Evolutionary conservation across 2,329 filamentous ascomycete genomes (phyloP), one percentile per base, ranked within the genome.

Genomic region (Curvularia eragrostidis): DNA sequence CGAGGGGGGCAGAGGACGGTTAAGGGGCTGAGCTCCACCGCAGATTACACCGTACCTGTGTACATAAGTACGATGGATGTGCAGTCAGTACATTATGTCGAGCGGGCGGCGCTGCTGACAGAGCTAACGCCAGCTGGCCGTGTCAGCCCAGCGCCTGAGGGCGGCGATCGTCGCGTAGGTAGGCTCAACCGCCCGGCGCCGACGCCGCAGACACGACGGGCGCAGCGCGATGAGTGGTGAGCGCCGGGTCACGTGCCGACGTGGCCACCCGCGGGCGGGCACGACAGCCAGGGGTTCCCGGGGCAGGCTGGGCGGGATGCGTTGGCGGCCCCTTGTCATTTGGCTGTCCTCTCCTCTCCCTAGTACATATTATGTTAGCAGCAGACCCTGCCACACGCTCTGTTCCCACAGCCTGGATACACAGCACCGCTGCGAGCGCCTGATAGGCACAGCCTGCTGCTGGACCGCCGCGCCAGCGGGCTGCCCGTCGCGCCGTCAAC

Each of bases 121-220:
- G 51, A 56, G 36, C 61, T 65, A 68, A 65, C 61, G 54, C 54
- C 54, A 50, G 53, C 54, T 59, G 57, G 48, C 52, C 67, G 48
- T 68, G 65, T 69, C 61, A 68, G 65, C 65, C 64, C 64, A 56
- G 60, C n/a, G 65, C 50, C 48, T 51, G 36, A 23, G 21, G 39
- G 6, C 39, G 39, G 19, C 18, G 43, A 59, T 53, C 54, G 30
- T 41, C 55, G 42, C 47, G 55, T 19, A n/a, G 4, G 24, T 4
- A 38, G 38, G 48, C 23, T 53, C 58, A 58, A 61, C 53, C 62
- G 52, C 38, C 50, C 50, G 58, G 57, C 57, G 26, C 57, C 58
- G 56, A 50, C 48, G 48, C 50, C 49, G 48, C 47, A 46, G 48
- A 48, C 24, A 44, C 41, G 24, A 19, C n/a, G n/a, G n/a, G n/a